Base-by-base conservation (phyloP, 371 early-diverging fungal genomes). In the Syncephalastrum racemosum region DNA sequence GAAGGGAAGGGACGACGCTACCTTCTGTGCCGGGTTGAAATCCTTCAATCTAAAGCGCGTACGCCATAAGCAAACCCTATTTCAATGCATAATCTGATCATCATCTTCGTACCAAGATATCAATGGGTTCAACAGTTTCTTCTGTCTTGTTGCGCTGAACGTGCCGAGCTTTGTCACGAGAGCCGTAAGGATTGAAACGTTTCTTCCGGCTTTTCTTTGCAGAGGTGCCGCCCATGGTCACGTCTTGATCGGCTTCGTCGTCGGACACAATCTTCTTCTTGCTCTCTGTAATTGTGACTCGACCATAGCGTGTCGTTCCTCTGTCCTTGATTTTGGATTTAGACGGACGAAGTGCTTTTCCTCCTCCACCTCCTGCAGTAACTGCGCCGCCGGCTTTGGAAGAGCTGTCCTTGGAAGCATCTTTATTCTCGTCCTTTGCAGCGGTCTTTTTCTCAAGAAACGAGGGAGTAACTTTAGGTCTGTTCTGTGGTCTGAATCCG, bases 141-240 rank as follows among this genome's bases (percentile, higher is more conserved):
- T 14, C 31, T 1, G 55, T 22, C 23, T 62, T 48, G 13, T 61
- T 63, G 16, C 63, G 19, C 53, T 54, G 22, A 8, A 44, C 36
- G 20, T 62, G 18, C 24, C 46, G 58, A 41, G 67, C 53, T 46
- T 53, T 50, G 20, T 56, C 59, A 48, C 67, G 54, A 15, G 59
- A 59, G 18, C 61, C 69, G 58, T 75, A 75, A 19, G 75, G 75
- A n/a, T 67, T 71, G 71, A 59, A 71, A 54, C 71, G 49, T 44
- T 59, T 58, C 36, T 48, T 53, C 7, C 51, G 44, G 41, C 66
- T 64, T 44, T 73, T 66, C 31, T 67, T 73, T 15, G 59, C 60
- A 12, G 69, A 67, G 42, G 54, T 67, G 15, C 69, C 75, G 16
- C 68, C 71, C 71, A 70, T 69, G 19, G 60, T 31, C 18, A 71